Evolutionary conservation across 768 basidiomycete genomes (phyloP).

Genomic region (Holtermanniella nyarrowii): DNA sequence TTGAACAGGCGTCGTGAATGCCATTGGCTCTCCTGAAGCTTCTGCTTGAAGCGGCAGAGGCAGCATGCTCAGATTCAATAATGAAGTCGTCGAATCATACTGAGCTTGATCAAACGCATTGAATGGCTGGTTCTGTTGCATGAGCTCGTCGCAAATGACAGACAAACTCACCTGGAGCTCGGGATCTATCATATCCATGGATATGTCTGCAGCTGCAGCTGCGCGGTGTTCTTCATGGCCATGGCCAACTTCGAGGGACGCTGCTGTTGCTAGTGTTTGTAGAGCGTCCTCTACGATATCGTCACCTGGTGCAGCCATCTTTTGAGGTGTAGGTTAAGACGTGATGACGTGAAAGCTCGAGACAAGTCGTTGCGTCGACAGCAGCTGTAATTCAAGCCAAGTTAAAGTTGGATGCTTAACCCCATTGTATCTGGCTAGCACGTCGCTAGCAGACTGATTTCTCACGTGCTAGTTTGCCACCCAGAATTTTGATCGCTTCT

Average conservation of each 20-base stretch:
- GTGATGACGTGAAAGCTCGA: not conserved
- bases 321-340: not conserved
- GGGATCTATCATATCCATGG: slow-evolving; percentile 13
- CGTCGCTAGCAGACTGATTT: too few relatives aligned
- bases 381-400: too few relatives aligned
- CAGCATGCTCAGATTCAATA: not conserved
- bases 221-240: too few relatives aligned
- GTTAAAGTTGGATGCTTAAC: too few relatives aligned
- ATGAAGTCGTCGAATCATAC: not conserved
- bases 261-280: not conserved
- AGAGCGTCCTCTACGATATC: not conserved
- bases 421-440: too few relatives aligned
- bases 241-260: too few relatives aligned
- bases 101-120: slow-evolving; percentile 1
- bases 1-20: too few relatives aligned
- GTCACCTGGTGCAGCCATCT: not conserved
- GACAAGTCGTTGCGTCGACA: not conserved
- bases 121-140: not conserved
- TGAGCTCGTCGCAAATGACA: not conserved
- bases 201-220: too few relatives aligned
- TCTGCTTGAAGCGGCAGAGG: slow-evolving; percentile 5
- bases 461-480: too few relatives aligned
- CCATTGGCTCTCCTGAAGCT: too few relatives aligned
- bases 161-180: slow-evolving; percentile 8
- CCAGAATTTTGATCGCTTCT: too few relatives aligned